A percentile compares a stretch with the other conserved stretches of the same genome.
Evolutionary conservation across 345 rosid genomes (phyloP).

Genomic region (Gossypium longicalyx): DNA sequence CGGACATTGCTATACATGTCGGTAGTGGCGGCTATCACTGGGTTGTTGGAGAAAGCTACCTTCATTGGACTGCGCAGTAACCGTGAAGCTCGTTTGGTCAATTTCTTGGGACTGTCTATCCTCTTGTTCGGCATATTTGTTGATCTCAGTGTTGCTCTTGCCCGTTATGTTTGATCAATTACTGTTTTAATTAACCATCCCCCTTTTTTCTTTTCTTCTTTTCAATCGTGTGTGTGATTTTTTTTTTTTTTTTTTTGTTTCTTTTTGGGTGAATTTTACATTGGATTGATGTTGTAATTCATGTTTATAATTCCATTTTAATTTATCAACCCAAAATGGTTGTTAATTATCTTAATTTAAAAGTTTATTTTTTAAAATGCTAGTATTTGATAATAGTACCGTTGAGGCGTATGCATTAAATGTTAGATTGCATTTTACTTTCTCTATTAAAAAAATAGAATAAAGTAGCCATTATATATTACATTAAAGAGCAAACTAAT

Average conservation of each 20-base stretch:
- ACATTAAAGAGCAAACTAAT: too few species aligned
- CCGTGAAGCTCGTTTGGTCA: conserved; percentile 56
- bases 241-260: background rate
- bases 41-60: conserved; percentile 52
- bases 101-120: conserved; percentile 59
- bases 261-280: background rate
- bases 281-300: background rate
- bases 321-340: background rate
- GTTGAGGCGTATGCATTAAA: too few species aligned
- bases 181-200: background rate
- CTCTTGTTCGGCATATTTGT: conserved; percentile 78
- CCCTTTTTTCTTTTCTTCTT: too few species aligned
- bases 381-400: too few species aligned
- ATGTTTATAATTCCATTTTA: background rate
- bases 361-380: too few species aligned
- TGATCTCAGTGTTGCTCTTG: conserved; percentile 67
- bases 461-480: too few species aligned
- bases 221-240: background rate
- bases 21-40: conserved; percentile 75
- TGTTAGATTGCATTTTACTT: too few species aligned
- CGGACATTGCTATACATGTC: conserved; percentile 69
- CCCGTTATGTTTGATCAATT: conserved; percentile 44
- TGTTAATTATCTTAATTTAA: too few species aligned
- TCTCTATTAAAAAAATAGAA: too few species aligned
- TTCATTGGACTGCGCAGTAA: conserved; percentile 18